phyloP scores from a whole-genome alignment of 768 basidiomycete species.

The Cystobasidiopsis lactophilus region DNA sequence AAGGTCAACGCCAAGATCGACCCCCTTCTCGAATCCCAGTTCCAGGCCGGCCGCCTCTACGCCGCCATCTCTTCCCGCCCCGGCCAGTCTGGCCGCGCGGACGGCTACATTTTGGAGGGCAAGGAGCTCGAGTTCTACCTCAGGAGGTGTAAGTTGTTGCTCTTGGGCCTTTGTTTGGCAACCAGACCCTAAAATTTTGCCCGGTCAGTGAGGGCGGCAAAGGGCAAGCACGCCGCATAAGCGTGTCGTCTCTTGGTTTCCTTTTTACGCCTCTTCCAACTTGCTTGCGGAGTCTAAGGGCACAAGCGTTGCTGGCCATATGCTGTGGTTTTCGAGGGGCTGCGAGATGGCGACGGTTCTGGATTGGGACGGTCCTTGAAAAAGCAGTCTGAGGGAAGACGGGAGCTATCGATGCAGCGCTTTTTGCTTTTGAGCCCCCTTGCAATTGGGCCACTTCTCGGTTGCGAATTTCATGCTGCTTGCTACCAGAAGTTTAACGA shows the following conservation, averaged over 20 bases:
- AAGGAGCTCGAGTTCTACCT: conserved; percentile 73
- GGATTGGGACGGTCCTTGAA: no score
- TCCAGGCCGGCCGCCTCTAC: conserved; percentile 51
- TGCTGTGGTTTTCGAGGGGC: no score
- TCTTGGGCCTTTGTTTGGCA: conserved; percentile 4
- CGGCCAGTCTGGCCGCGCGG: conserved; percentile 85
- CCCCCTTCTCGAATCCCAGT: conserved; percentile 35
- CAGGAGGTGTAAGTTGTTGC: not conserved
- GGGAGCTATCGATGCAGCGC: no score
- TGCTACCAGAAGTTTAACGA: no score
- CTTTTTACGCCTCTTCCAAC: no score
- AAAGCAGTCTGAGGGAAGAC: no score
- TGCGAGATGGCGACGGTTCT: no score
- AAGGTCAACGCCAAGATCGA: conserved; percentile 94
- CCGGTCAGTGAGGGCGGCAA: conserved; percentile 75
- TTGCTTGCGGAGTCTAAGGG: no score
- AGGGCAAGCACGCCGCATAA: conserved; percentile 67
- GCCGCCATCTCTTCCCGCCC: conserved; percentile 83
- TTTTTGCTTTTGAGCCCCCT: no score
- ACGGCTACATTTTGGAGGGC: conserved; percentile 95
- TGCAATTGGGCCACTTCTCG: no score
- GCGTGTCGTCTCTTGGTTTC: conserved; percentile 1
- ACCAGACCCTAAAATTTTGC: conserved; percentile 42
- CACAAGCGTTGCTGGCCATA: no score
- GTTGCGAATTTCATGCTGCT: no score